Evolutionary conservation across 1,284 basidiomycete species (phyloP), one percentile per base, ranked within the genome.

Genomic region (Cryptococcus sp.): DNA sequence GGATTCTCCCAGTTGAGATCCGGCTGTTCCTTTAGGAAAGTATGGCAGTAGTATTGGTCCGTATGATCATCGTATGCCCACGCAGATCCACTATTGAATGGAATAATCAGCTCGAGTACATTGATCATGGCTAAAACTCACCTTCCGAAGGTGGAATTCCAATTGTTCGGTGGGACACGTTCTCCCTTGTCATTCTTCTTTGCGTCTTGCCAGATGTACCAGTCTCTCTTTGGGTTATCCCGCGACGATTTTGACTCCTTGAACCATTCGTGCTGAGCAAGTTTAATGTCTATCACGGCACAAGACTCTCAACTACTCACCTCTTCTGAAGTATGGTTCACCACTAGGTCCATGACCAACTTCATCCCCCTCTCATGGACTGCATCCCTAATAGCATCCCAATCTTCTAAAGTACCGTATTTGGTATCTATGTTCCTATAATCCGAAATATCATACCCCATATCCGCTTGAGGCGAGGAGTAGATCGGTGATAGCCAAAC

Each of bases 41-140:
- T 61, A 57, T 78, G 78, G 10, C 80, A 69, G 64, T 79, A 80
- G 64, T 77, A 80, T 63, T 80, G 76, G 52, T 78, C 60, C 0
- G 75, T 75, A 11, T 42, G 38, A 59, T 79, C 76, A 59, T 79
- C 78, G 68, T 73, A 80, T 45, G 76, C 71, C 80, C 80, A 81
- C 5, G 67, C 67, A 0, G 67, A 60, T 6, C 64, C 70, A 15
- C 64, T 67, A 35, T 13, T 2, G 23, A 23, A 23, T 23, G 23
- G 23, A 23, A 23, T 23, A 2, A 23, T 23, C 23, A 23, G 23
- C 23, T 23, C n/a, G n/a, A n/a, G n/a, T n/a, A n/a, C n/a, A n/a
- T n/a, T 23, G 23, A 23, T 23, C 23, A 23, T 2, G 23, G 23
- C 3, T 30, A 3, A 13, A 10, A 64, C 62, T 54, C 50, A 68